Evolutionary conservation across 73 alveolate species (phyloP).

Genomic region (Blepharisma stoltei): DNA sequence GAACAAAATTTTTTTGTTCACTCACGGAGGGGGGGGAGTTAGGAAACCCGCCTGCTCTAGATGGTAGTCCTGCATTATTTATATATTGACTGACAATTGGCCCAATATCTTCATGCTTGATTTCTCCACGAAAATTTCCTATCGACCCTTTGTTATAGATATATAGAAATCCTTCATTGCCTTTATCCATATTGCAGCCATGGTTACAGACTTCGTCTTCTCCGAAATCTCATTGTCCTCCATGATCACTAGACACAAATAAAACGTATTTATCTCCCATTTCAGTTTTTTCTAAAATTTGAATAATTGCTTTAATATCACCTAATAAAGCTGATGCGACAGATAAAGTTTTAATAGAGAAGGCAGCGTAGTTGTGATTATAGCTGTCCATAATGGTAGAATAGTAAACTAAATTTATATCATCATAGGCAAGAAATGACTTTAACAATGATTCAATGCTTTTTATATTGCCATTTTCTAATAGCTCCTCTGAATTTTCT

Average conservation of each 20-base stretch:
- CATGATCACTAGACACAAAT: slow-evolving; percentile 16
- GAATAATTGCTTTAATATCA: slow-evolving; percentile 19
- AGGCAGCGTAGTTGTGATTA: slow-evolving; percentile 8
- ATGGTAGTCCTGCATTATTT: background rate
- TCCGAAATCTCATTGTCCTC: slow-evolving; percentile 16
- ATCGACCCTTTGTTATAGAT: background rate
- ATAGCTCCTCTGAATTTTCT: background rate
- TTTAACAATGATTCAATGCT: background rate
- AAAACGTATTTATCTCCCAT: background rate
- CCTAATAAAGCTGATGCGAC: background rate
- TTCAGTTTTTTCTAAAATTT: background rate
- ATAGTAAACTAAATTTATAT: background rate
- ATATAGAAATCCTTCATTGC: slow-evolving; percentile 24
- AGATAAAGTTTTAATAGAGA: background rate
- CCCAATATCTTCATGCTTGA: slow-evolving; percentile 1
- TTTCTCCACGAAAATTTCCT: background rate
- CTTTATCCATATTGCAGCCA: slow-evolving; percentile 28
- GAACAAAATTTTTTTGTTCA: no score
- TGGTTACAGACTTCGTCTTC: slow-evolving; percentile 28
- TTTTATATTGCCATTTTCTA: background rate
- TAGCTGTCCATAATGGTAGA: slow-evolving; percentile 23
- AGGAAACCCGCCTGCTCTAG: background rate
- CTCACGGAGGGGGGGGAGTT: no score
- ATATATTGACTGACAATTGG: slow-evolving; percentile 1
- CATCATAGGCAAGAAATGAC: background rate